Conservation (phyloP, 805 yeast species). For the Candida mattraensis region DNA sequence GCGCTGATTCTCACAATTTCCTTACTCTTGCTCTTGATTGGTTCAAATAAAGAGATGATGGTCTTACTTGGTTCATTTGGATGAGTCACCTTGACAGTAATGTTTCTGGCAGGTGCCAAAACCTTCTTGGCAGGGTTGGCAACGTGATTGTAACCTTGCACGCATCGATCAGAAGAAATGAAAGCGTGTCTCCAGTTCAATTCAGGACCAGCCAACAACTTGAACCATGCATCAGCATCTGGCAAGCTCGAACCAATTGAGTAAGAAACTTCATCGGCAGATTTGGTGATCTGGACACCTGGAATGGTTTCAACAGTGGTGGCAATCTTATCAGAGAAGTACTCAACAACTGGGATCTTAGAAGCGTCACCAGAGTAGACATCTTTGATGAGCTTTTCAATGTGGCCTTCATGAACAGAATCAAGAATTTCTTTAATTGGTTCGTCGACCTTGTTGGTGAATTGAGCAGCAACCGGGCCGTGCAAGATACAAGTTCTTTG, state of each 20-base stretch:
- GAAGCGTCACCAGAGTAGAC: constrained; percentile 69
- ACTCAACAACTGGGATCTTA: constrained; percentile 83
- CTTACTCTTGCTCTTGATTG: constrained; percentile 65
- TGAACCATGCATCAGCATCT: constrained; percentile 62
- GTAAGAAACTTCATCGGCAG: constrained; percentile 36
- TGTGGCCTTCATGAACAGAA: constrained; percentile 86
- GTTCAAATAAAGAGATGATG: constrained; percentile 64
- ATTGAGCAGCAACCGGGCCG: constrained; percentile 98
- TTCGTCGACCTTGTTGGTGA: constrained; percentile 81
- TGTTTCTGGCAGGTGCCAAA: constrained; percentile 67
- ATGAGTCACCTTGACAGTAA: constrained; percentile 59
- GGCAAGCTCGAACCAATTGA: constrained; percentile 38
- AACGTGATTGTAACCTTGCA: constrained; percentile 81
- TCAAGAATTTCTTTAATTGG: constrained; percentile 92
- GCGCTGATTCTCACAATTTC: constrained; percentile 66
- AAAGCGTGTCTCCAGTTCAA: constrained; percentile 92
- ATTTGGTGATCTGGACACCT: constrained; percentile 38
- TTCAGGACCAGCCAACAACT: constrained; percentile 73
- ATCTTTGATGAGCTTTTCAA: constrained; percentile 63
- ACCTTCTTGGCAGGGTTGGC: constrained; percentile 78
- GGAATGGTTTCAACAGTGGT: constrained; percentile 36
- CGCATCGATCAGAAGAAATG: constrained; percentile 72
- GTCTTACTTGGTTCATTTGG: constrained; percentile 54
- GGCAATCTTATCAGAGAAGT: constrained; percentile 71
- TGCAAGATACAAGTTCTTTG: constrained; percentile 98